Base-by-base conservation (phyloP, 83 land plant species). In the Thuja plicata region DNA sequence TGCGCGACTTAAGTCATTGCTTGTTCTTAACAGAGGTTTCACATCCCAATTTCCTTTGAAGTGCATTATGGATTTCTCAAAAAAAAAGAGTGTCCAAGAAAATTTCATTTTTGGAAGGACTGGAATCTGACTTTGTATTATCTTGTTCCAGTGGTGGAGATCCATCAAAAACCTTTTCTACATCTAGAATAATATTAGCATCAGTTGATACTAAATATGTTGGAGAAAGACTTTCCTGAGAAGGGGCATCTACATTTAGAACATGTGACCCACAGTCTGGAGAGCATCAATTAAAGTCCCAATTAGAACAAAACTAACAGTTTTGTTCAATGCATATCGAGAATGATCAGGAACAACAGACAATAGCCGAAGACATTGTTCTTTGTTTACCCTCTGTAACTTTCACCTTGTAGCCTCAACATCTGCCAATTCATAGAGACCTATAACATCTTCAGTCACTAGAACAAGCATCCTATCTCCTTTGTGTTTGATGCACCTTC, bases 1-100 rank as follows among this genome's bases (percentile, higher is more conserved):
- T 98, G 32, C 98, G 94, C 40, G 97, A 91, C 90, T 95, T 98
- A 48, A 98, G 95, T 98, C 99, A 98, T 85, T 90, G 94, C 89
- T 98, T 98, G 86, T 98, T 98, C 88, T 98, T 98, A 62, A 96
- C 97, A 86, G 97, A 92, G 27, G 99, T 98, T 80, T 93, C 91
- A 32, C 98, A 92, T n/a, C 99, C 99, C 92, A 97, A 98, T 8
- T 97, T 95, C 66, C 94, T 93, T 45, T 89, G 78, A n/a, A n/a
- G n/a, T n/a, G n/a, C n/a, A n/a, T n/a, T n/a, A n/a, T n/a, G n/a
- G n/a, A n/a, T n/a, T n/a, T n/a, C n/a, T n/a, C n/a, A n/a, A n/a
- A n/a, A n/a, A n/a, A n/a, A n/a, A n/a, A n/a, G n/a, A n/a, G n/a
- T n/a, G n/a, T n/a, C n/a, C n/a, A n/a, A n/a, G n/a, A n/a, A n/a